Base-by-base conservation (phyloP, 371 early-diverging fungal species). In the Thermomucor indicae-seudaticae region DNA sequence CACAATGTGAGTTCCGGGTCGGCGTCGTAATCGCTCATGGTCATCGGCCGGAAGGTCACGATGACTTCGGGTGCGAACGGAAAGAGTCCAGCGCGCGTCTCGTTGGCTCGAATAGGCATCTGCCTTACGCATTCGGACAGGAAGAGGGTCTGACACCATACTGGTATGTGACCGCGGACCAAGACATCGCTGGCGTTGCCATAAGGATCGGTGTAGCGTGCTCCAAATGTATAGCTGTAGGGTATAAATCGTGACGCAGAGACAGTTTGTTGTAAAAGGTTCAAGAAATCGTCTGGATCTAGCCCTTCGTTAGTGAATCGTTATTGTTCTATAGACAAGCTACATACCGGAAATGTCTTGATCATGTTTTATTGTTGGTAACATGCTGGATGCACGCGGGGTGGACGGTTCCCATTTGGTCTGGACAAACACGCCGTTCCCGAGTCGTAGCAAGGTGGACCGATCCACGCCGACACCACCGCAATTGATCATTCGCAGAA, bases 161-260 rank as follows among this genome's bases (percentile, higher is more conserved):
- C 20, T 5, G 75, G 75, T 3, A 75, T 6, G 25, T 58, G 55
- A 6, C 71, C 75, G 5, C 75, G 71, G 7, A 76, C 60, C 20
- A 72, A 41, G 6, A 76, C 32, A 50, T 76, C 77, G 5, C 57
- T 57, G 2, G 58, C 49, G 10, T 53, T 46, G 3, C 53, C 47
- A 31, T 62, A 68, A 6, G 73, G 71, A 19, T 72, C 70, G 24
- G 71, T 70, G 38, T 60, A 72, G 25, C 73, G 53, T 7, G 61
- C 60, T 11, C 77, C 77, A 49, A 76, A 64, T 43, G 73, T 76
- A 30, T 76, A 76, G 45, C 71, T 68, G 47, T 64, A 72, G 4
- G 77, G 77, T 1, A 70, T 47, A 44, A 67, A 70, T n/a, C 46
- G 52, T 53, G 2, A n/a, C n/a, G n/a, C n/a, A n/a, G n/a, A n/a